Percentiles rank a stretch among this genome's conserved stretches.
These are phyloP conservation scores for Posidonia oceanica DNA, from an alignment of 116 monocot species.

Conservation along the genomic window DNA sequence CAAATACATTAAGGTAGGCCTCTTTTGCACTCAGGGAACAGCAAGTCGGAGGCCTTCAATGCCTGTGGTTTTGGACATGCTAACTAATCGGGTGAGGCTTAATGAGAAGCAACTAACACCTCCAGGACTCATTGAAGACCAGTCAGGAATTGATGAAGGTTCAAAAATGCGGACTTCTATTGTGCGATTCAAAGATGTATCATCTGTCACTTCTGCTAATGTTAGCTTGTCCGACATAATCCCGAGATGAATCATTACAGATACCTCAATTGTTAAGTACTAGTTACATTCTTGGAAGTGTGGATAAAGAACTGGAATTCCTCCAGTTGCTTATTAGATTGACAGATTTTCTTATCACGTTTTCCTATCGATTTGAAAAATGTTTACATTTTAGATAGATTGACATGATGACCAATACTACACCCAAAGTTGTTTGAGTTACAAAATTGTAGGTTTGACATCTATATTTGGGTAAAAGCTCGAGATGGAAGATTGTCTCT, in stretches of 20 bases:
- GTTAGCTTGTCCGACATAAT: conserved; percentile 23
- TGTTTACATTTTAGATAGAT: too few relatives aligned
- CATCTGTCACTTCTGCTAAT: conserved; percentile 3
- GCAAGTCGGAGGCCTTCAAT: conserved; percentile 44
- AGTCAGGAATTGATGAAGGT: conserved; percentile 2
- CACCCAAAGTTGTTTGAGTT: too few relatives aligned
- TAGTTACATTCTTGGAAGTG: too few relatives aligned
- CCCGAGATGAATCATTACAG: conserved; percentile 32
- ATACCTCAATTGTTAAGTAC: too few relatives aligned
- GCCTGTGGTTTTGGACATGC: conserved; percentile 49
- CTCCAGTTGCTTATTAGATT: too few relatives aligned
- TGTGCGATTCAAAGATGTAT: conserved; percentile 9
- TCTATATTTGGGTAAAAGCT: too few relatives aligned
- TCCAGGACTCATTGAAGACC: conserved; percentile 35
- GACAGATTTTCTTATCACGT: too few relatives aligned
- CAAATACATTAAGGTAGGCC: conserved; percentile 47
- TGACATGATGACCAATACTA: too few relatives aligned
- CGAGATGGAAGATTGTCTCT: too few relatives aligned
- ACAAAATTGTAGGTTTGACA: too few relatives aligned
- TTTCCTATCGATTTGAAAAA: too few relatives aligned
- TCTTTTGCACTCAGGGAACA: conserved; percentile 58
- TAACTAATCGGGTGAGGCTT: conserved; percentile 33
- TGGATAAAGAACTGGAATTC: too few relatives aligned
- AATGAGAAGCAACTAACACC: conserved; percentile 46
- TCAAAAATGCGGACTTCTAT: conserved; percentile 9